These are phyloP conservation scores for Penicillium sp. DNA, from an alignment of 2,329 filamentous ascomycete species.

Conservation along the genomic window DNA sequence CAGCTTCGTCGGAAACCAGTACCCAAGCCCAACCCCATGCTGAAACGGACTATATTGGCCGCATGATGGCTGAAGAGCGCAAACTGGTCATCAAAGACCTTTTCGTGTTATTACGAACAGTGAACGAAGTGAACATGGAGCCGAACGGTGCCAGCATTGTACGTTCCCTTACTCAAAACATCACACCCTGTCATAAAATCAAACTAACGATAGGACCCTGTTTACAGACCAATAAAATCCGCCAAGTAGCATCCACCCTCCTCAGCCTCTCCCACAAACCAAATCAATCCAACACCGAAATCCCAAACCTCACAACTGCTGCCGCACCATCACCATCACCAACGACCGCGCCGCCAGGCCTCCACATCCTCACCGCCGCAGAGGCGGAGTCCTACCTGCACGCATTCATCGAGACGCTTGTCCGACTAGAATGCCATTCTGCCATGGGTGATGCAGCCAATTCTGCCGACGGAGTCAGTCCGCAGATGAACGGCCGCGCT, in stretches of 20 bases:
- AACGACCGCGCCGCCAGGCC: conserved; percentile 49
- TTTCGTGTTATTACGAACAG: conserved; percentile 68
- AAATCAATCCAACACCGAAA: conserved; percentile 33
- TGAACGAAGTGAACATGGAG: conserved; percentile 83
- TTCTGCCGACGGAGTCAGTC: conserved; percentile 43
- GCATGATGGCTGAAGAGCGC: conserved; percentile 69
- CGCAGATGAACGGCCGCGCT: conserved; percentile 28
- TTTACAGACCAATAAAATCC: conserved; percentile 71
- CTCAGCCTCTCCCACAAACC: conserved; percentile 59
- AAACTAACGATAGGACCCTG: background rate
- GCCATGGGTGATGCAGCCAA: conserved; percentile 24
- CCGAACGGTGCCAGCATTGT: conserved; percentile 64
- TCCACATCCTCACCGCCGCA: conserved; percentile 33
- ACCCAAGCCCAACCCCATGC: conserved; percentile 35
- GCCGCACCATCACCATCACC: conserved; percentile 60
- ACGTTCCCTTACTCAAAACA: conserved; percentile 32
- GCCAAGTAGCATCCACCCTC: conserved; percentile 76
- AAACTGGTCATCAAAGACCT: conserved; percentile 80
- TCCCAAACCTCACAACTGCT: conserved; percentile 14
- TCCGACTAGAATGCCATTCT: conserved; percentile 65
- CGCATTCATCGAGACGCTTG: conserved; percentile 70
- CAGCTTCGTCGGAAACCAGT: conserved; percentile 12
- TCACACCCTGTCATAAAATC: background rate
- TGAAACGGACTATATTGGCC: conserved; percentile 51
- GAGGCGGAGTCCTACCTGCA: conserved; percentile 69